phyloP scores from a whole-genome alignment of 768 basidiomycete genomes.

The Tricholoma matsutake region DNA sequence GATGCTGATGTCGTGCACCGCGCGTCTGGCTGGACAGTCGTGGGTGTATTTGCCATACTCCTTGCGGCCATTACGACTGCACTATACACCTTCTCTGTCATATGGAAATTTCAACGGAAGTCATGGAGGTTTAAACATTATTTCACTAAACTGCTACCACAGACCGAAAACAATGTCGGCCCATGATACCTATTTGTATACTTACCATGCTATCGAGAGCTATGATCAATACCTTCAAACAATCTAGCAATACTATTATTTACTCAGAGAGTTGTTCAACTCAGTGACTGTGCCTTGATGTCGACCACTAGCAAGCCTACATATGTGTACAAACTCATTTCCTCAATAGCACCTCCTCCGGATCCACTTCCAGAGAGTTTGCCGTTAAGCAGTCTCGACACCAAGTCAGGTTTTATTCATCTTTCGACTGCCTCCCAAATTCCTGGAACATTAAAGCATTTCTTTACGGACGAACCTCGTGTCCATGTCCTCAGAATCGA shows the following conservation, averaged over 20 bases:
- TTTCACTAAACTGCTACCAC: background rate
- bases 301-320: conserved; percentile 29
- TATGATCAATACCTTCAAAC: background rate
- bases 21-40: conserved; percentile 37
- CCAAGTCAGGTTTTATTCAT: conserved; percentile 47
- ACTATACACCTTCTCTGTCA: conserved; percentile 46
- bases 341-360: conserved; percentile 38
- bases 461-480: conserved; percentile 38
- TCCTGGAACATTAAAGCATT: conserved; percentile 41
- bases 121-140: conserved; percentile 17
- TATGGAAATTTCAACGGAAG: conserved; percentile 44
- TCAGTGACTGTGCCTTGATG: background rate
- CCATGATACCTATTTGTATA: background rate
- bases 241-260: background rate
- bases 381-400: conserved; percentile 51
- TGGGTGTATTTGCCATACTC: conserved; percentile 40
- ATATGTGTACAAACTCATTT: conserved; percentile 62
- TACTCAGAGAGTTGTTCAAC: too few species aligned
- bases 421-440: conserved; percentile 51
- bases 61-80: conserved; percentile 35
- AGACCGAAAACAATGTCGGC: background rate
- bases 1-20: conserved; percentile 18
- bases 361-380: conserved; percentile 40
- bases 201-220: background rate
- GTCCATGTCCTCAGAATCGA: conserved; percentile 45